These are phyloP conservation scores for Starmerella apicola DNA, from an alignment of 805 yeast genomes.

Conservation along the genomic window DNA sequence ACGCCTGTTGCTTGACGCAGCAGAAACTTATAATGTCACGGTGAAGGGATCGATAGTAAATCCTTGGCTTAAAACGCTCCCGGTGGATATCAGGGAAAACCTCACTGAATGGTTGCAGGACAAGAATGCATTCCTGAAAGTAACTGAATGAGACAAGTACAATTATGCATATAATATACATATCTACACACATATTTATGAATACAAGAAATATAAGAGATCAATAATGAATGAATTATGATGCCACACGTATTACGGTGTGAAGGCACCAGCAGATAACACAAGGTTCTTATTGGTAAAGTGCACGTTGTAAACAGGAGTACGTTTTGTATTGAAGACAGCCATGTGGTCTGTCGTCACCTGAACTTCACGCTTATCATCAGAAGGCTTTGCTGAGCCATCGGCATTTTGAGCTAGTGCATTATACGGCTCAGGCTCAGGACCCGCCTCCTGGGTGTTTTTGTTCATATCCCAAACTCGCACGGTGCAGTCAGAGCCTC, in stretches of 20 bases:
- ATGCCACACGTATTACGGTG: slow-evolving; percentile 12
- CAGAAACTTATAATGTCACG: slow-evolving; percentile 1
- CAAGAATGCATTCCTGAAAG: neutral
- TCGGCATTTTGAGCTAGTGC: slow-evolving; percentile 10
- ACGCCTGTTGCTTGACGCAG: slow-evolving; percentile 12
- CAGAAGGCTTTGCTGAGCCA: slow-evolving; percentile 22
- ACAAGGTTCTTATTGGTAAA: slow-evolving; percentile 86
- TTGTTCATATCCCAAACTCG: slow-evolving; percentile 92
- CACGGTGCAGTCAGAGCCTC: slow-evolving; percentile 85
- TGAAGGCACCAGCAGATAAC: slow-evolving; percentile 83
- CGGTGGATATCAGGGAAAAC: neutral
- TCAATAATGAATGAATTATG: no score
- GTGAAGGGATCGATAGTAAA: slow-evolving; percentile 9
- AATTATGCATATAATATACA: neutral
- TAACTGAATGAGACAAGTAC: neutral
- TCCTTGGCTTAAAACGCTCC: slow-evolving; percentile 10
- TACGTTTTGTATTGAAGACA: slow-evolving; percentile 82
- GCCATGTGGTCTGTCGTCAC: slow-evolving; percentile 86
- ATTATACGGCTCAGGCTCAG: slow-evolving; percentile 62
- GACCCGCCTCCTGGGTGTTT: slow-evolving; percentile 67
- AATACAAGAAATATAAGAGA: neutral
- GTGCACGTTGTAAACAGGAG: slow-evolving; percentile 86
- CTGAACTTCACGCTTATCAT: slow-evolving; percentile 43
- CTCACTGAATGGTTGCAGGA: slow-evolving; percentile 6
- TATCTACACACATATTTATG: neutral